Evolutionary conservation across 257 asterid species (phyloP), one percentile per base, ranked within the genome.

Genomic region (Penstemon newberryi): DNA sequence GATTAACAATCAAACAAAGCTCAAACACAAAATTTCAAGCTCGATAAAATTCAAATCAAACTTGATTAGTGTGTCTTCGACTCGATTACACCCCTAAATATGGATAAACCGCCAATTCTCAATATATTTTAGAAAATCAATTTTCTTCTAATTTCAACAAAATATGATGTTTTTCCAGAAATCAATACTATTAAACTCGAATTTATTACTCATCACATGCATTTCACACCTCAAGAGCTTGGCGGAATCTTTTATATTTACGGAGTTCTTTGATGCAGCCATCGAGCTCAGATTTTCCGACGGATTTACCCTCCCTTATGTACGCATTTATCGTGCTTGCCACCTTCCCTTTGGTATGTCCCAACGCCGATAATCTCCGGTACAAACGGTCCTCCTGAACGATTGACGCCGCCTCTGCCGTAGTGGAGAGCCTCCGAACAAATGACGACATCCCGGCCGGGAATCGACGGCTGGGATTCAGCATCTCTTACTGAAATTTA

Each of bases 201-300:
- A 25, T 25, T 25, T 25, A 2, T 25, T 25, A 25, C 33, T 0
- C 33, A 25, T 25, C 33, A 1, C 1, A 25, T 25, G 33, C 33
- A 25, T 25, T 25, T 6, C 52, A 12, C 3, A 89, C 97, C 97
- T 91, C 92, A 67, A 86, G 96, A 77, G 96, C 92, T 54, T 79
- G 88, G 44, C 72, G 70, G 73, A 72, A 75, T 71, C 80, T 82
- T 63, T 75, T 51, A 73, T 79, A 88, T 76, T 69, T 84, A 7
- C 95, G 97, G n/a, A 91, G 91, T 64, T 86, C 89, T 52, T 38
- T 79, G 73, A 87, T 41, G 59, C 97, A 91, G 25, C 55, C 41
- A 39, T 65, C 80, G 5, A 87, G 89, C 38, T 83, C 86, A 10
- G 43, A 42, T 66, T 87, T 88, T 13, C 54, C 56, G 73, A 78